phyloP scores from a whole-genome alignment of 2,329 filamentous ascomycete genomes.

The Myriosclerotinia scirpicola region DNA sequence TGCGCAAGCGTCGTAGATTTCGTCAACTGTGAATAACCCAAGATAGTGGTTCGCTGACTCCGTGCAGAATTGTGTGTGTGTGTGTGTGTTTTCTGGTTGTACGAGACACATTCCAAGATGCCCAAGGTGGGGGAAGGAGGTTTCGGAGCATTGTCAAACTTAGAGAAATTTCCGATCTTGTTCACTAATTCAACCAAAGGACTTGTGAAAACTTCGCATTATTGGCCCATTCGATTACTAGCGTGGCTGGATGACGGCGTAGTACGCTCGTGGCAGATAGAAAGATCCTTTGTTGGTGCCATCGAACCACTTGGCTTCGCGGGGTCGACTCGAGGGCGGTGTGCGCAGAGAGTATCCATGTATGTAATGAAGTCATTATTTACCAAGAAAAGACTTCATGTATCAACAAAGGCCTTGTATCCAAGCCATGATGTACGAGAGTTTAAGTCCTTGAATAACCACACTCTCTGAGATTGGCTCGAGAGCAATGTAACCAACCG shows the following conservation, averaged over 20 bases:
- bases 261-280: neutral
- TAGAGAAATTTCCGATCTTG: neutral
- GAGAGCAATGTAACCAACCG: neutral
- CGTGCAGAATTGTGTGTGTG: neutral
- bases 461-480: neutral
- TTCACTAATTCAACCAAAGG: neutral
- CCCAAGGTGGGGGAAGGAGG: conserved; percentile 5
- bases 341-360: conserved; percentile 4
- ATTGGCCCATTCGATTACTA: neutral
- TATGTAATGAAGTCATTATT: conserved; percentile 11
- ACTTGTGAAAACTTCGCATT: neutral
- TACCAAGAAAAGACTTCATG: neutral
- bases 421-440: neutral
- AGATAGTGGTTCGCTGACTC: neutral
- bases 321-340: neutral
- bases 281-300: neutral
- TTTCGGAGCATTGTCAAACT: neutral
- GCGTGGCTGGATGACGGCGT: neutral
- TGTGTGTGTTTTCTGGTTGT: neutral
- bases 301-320: neutral
- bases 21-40: neutral
- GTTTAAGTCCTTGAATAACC: neutral
- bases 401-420: neutral
- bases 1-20: neutral
- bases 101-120: neutral